phyloP scores from a whole-genome alignment of 805 yeast genomes.

The Metschnikowia sp. region DNA sequence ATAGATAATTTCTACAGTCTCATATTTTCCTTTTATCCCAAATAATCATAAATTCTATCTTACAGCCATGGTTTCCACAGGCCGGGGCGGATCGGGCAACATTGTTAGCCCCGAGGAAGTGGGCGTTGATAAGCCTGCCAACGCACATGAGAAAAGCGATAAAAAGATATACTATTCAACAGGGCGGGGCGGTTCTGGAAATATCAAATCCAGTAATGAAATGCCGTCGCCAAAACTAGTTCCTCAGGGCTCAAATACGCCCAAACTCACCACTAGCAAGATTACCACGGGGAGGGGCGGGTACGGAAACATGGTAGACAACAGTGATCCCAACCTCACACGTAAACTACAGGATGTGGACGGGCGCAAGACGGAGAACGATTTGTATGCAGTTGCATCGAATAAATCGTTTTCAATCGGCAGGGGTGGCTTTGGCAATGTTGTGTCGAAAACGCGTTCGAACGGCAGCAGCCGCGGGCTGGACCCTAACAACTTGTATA shows the following conservation, averaged over 20 bases:
- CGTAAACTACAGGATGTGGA: constrained; percentile 69
- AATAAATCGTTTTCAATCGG: constrained; percentile 51
- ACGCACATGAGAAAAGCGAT: constrained; percentile 18
- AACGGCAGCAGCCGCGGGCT: constrained; percentile 19
- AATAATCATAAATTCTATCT: no score
- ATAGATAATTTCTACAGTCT: no score
- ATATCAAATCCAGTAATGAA: constrained; percentile 44
- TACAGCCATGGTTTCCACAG: constrained; percentile 25
- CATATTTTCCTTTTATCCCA: no score
- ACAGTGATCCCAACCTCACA: constrained; percentile 54
- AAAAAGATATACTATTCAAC: constrained; percentile 51
- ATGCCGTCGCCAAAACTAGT: constrained; percentile 53
- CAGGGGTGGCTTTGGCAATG: constrained; percentile 66
- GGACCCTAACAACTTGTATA: constrained; percentile 26
- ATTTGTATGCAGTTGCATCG: constrained; percentile 43
- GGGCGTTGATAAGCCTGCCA: constrained; percentile 8
- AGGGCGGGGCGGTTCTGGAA: constrained; percentile 80
- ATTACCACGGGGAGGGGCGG: constrained; percentile 79
- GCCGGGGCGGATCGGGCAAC: constrained; percentile 41
- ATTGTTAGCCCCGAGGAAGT: constrained; percentile 16
- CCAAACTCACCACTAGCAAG: constrained; percentile 51
- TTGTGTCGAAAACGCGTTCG: constrained; percentile 35
- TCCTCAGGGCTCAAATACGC: constrained; percentile 60
- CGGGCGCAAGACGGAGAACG: constrained; percentile 23
- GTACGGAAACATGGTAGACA: constrained; percentile 68